Base-by-base conservation (phyloP, 371 early-diverging fungal genomes). In the Mucor circinelloides region DNA sequence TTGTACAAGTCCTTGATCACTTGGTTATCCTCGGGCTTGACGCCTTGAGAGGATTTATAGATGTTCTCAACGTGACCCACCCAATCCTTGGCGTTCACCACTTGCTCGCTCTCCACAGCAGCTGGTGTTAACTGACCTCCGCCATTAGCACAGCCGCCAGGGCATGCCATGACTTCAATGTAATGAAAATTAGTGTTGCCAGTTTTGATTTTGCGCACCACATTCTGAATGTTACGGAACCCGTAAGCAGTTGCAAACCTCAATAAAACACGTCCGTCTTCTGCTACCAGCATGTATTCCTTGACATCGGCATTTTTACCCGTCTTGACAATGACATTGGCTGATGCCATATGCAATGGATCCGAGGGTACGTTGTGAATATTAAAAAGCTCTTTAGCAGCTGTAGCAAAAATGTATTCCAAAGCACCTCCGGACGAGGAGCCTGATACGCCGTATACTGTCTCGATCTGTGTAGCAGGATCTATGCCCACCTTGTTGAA, bases 81-180 rank as follows among this genome's bases (percentile, higher is more conserved):
- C 91, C 90, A 89, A 31, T 85, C 88, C 57, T 86, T 89, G n/a
- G 76, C 78, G 58, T 87, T 88, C 34, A 85, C 74, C 25, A 82
- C 60, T 28, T 80, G 69, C 8, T 76, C 68, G 0, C 60, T 46
- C 3, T 70, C 73, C 48, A 70, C 78, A 25, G 81, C 70, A 48
- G 85, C 79, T n/a, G 76, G 68, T 0, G n/a, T n/a, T n/a, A 73
- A 59, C 71, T 97, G 96, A 6, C 97, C 97, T 30, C 96, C 97
- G 10, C 97, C 97, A 72, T 95, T 95, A 63, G 93, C 90, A 80
- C 97, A 97, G 7, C 89, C 86, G 42, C 93, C 95, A 48, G 97
- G 97, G 75, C 97, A 97, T 8, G 97, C 97, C 96, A 95, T 95
- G n/a, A 99, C 94, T 72, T 99, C 98, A 1, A 97, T 92, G 72